Percentiles rank a stretch among this genome's conserved stretches.
phyloP scores from a whole-genome alignment of 2,329 filamentous ascomycete genomes.

The Xylaria sp. region DNA sequence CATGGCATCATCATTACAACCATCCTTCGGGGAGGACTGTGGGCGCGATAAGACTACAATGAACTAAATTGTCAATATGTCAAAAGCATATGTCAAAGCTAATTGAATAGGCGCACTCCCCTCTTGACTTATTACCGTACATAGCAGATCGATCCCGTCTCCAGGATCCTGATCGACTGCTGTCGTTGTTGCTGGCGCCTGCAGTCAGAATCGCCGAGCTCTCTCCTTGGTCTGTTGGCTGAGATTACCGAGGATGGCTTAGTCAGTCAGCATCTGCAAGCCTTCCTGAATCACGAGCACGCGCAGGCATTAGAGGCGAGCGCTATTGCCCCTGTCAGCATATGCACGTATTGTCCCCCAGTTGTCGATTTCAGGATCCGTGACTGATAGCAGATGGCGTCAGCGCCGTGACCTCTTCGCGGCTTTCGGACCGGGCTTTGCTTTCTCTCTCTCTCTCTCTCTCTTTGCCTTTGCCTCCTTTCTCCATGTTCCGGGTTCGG shows the following conservation, averaged over 20 bases:
- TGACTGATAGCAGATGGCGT: constrained; percentile 29
- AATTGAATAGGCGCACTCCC: not conserved
- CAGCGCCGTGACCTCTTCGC: constrained; percentile 27
- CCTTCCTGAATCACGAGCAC: constrained; percentile 27
- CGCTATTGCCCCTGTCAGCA: constrained; percentile 31
- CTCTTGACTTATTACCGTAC: not conserved
- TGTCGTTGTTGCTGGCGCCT: not conserved
- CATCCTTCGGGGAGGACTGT: not conserved
- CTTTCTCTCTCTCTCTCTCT: constrained; percentile 10
- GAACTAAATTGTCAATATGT: not conserved
- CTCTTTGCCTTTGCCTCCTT: not conserved
- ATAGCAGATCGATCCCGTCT: not conserved
- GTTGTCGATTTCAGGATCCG: constrained; percentile 20
- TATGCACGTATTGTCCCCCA: constrained; percentile 28
- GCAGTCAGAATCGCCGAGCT: constrained; percentile 20
- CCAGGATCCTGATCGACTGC: not conserved
- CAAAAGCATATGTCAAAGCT: not conserved
- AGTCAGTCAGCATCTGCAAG: constrained; percentile 24
- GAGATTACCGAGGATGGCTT: constrained; percentile 27
- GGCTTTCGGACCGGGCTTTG: constrained; percentile 26
- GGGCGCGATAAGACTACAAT: not conserved
- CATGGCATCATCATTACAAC: constrained; percentile 1
- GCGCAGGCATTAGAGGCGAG: constrained; percentile 3
- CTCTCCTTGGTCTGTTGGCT: not conserved
- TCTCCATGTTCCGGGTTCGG: constrained; percentile 27